Evolutionary conservation across 2,329 filamentous ascomycete species (phyloP).

Genomic region (Pseudopyrenochaeta lycopersici): DNA sequence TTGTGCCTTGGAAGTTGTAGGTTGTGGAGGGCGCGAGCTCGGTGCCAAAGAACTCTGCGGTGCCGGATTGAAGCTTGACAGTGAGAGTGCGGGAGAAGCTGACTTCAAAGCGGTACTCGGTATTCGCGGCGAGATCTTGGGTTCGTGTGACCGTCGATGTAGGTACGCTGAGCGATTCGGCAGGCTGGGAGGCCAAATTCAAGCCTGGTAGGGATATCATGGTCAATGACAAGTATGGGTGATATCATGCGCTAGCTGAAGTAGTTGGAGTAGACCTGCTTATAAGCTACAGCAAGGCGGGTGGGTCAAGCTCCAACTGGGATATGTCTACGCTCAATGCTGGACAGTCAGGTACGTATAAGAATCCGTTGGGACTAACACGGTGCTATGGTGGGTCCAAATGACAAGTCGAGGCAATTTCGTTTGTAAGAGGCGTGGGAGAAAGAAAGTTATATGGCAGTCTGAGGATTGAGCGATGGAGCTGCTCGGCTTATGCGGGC

Average conservation of each 20-base stretch:
- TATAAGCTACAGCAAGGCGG: too few relatives aligned
- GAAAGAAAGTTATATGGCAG: not conserved
- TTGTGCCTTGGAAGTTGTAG: constrained; percentile 83
- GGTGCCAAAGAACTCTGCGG: constrained; percentile 92
- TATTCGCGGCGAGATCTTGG: constrained; percentile 55
- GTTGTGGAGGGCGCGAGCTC: constrained; percentile 83
- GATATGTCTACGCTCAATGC: not conserved
- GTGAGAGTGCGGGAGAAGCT: constrained; percentile 44
- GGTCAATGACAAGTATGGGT: not conserved
- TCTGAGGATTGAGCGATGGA: not conserved
- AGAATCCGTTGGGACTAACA: too few relatives aligned
- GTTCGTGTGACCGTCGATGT: constrained; percentile 40
- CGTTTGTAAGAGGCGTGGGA: not conserved
- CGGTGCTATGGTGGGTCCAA: too few relatives aligned
- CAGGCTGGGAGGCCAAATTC: constrained; percentile 48
- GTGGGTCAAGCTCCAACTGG: too few relatives aligned
- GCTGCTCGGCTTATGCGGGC: constrained; percentile 19
- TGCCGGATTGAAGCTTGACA: constrained; percentile 76
- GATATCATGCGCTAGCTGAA: not conserved
- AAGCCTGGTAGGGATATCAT: constrained; percentile 58
- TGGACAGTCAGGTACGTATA: too few relatives aligned
- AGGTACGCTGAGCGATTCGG: constrained; percentile 32
- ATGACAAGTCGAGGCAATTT: too few relatives aligned
- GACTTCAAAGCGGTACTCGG: constrained; percentile 57
- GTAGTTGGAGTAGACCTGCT: not conserved